Conservation (phyloP, 2,329 filamentous ascomycete species). For the Blastomyces percursus region DNA sequence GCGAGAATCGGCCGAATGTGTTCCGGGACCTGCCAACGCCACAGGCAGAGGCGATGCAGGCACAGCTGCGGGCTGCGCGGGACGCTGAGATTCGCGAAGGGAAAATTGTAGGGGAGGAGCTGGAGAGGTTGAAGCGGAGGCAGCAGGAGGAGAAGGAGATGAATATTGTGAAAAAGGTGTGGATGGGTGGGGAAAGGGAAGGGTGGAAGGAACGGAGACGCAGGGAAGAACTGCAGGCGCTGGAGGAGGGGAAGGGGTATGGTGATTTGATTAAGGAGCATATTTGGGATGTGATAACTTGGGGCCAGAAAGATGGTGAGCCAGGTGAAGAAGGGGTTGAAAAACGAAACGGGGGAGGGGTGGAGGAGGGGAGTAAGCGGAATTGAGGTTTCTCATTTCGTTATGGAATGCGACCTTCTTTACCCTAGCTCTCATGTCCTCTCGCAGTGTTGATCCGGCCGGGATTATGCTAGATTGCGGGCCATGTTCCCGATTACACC, state of each 20-base stretch:
- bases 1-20: slow-evolving; percentile 5
- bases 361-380: slow-evolving; percentile 20
- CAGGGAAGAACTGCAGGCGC: slow-evolving; percentile 31
- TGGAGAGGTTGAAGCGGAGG: slow-evolving; percentile 25
- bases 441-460: not conserved
- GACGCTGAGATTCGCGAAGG: slow-evolving; percentile 16
- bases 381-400: slow-evolving; percentile 9
- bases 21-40: slow-evolving; percentile 14
- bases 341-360: slow-evolving; percentile 1
- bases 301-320: slow-evolving; percentile 18
- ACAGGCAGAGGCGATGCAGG: slow-evolving; percentile 15
- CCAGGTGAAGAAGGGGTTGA: slow-evolving; percentile 9
- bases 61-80: slow-evolving; percentile 12
- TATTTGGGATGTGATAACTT: slow-evolving; percentile 31
- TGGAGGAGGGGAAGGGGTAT: slow-evolving; percentile 31
- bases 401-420: not conserved
- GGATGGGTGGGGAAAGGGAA: slow-evolving; percentile 29
- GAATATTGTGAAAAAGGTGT: slow-evolving; percentile 15
- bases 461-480: not conserved
- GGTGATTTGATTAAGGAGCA: slow-evolving; percentile 37
- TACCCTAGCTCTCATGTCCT: no score
- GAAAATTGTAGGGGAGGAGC: slow-evolving; percentile 8
- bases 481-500: not conserved
- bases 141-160: slow-evolving; percentile 14
- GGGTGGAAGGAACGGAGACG: slow-evolving; percentile 31